Percentiles rank a stretch among this genome's conserved stretches.
Conservation (phyloP, 208 protist genomes). For the Trypanosomatidae sp. region DNA sequence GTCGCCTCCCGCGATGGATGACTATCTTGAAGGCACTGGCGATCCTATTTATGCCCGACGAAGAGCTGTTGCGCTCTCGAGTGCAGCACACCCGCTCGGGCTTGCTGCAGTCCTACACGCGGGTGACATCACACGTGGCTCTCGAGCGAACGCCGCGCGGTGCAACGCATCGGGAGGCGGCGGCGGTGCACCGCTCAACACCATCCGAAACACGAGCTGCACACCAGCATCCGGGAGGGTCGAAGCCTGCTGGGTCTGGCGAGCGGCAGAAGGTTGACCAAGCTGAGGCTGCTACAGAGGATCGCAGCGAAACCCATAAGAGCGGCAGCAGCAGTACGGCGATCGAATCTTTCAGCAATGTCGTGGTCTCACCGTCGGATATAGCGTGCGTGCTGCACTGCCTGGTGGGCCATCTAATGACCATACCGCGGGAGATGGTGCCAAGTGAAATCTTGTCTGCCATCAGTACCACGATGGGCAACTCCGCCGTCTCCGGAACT, state of each 20-base stretch:
- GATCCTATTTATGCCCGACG: constrained; percentile 71
- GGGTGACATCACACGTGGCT: not conserved
- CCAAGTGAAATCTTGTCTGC: constrained; percentile 27
- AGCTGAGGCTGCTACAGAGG: not conserved
- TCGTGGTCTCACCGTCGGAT: constrained; percentile 61
- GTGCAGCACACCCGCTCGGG: constrained; percentile 13
- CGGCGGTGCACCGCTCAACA: constrained; percentile 1
- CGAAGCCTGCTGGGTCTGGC: not conserved
- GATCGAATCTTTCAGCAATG: constrained; percentile 37
- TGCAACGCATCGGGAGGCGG: constrained; percentile 3
- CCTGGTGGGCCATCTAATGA: constrained; percentile 64
- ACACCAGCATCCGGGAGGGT: not conserved
- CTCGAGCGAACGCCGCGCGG: constrained; percentile 9
- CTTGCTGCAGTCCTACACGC: constrained; percentile 26
- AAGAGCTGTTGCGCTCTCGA: constrained; percentile 18
- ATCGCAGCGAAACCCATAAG: not conserved
- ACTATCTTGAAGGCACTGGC: constrained; percentile 54
- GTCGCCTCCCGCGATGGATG: constrained; percentile 34
- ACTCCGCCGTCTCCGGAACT: constrained; percentile 17
- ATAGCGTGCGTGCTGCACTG: constrained; percentile 70
- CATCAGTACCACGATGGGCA: constrained; percentile 24
- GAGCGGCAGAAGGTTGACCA: not conserved
- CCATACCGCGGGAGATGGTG: constrained; percentile 34
- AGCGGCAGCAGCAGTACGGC: not conserved
- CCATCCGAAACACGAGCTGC: constrained; percentile 3